Base-by-base conservation (phyloP, 2,329 filamentous ascomycete genomes). In the Polytolypa hystricis region DNA sequence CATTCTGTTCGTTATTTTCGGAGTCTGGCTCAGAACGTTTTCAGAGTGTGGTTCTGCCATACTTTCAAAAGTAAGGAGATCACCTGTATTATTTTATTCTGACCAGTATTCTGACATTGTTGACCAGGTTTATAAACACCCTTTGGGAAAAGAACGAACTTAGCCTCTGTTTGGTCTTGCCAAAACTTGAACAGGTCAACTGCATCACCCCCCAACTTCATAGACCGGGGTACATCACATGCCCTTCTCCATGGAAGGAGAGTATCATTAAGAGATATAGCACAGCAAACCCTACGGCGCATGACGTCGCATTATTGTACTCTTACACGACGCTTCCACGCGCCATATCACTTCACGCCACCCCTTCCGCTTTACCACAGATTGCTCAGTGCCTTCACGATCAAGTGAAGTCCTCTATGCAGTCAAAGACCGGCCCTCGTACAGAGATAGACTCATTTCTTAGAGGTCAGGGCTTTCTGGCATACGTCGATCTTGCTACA, bases 1-100 rank as follows among this genome's bases (percentile, higher is more conserved):
- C 78, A 0, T 94, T 96, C 57, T 95, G 85, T 58, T 79, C 80
- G 10, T 79, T 84, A 35, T 79, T 91, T 47, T 79, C 84, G 0
- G 73, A 84, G 37, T 66, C 93, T 23, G 79, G 86, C 30, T 55
- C 71, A 2, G 73, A 79, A 36, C 73, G 83, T 26, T 98, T 96
- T 53, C 73, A 77, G 37, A 79, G 76, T 44, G 66, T 95, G n/a
- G 71, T 93, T 20, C 67, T 87, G 5, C 79, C 77, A 25, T 78
- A 83, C 39, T 86, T 96, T 47, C 84, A 93, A 56, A 84, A 75
- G 73, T 84, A 61, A 56, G 48, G 39, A 29, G 26, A 26, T 23
- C 2, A 14, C 12, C 20, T 41, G 9, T 12, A 21, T 9, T 10
- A 14, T 11, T 33, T 18, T 7, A 20, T 19, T 5, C 35, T 18